Percentiles rank a stretch among this genome's conserved stretches.
phyloP scores from a whole-genome alignment of 192 early-diverging fungal species.

The Coemansia sp. region DNA sequence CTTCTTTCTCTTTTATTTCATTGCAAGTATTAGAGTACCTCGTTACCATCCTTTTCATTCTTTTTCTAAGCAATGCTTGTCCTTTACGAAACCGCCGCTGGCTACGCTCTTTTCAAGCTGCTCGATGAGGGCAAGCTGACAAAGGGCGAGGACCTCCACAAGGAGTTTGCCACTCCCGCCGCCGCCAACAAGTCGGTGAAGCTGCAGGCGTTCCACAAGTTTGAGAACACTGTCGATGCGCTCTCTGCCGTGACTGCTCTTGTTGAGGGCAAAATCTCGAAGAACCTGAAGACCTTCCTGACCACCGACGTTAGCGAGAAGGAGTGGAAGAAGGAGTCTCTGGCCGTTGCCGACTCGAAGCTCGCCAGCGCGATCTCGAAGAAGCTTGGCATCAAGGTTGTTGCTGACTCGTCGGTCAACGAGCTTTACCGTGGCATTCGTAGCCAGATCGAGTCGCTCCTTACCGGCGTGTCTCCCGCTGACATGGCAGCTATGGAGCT shows the following conservation, averaged over 20 bases:
- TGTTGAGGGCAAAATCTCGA: conserved; percentile 95
- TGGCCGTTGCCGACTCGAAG: conserved; percentile 93
- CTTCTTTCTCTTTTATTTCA: neutral
- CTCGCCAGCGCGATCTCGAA: conserved; percentile 84
- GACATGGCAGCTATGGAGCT: conserved; percentile 96
- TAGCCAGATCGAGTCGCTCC: conserved; percentile 87
- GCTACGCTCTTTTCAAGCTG: conserved; percentile 97
- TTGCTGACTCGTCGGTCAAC: conserved; percentile 81
- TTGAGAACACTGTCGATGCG: conserved; percentile 98
- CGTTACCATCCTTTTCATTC: neutral
- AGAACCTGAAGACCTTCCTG: conserved; percentile 94
- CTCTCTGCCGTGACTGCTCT: conserved; percentile 94
- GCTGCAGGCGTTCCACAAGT: conserved; percentile 95
- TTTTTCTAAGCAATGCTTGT: conserved; percentile 72
- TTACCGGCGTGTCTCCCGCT: conserved; percentile 83
- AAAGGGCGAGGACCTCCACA: conserved; percentile 85
- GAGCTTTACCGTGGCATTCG: conserved; percentile 98
- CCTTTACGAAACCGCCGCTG: conserved; percentile 96
- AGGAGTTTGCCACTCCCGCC: conserved; percentile 88
- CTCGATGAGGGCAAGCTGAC: conserved; percentile 87
- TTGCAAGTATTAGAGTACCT: conserved; percentile 7
- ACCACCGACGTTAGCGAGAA: conserved; percentile 80
- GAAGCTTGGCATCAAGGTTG: conserved; percentile 84
- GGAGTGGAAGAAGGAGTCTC: conserved; percentile 90
- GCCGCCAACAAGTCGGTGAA: conserved; percentile 91